phyloP scores from a whole-genome alignment of 2,329 filamentous ascomycete genomes.

The Neopestalotiopsis rosae region DNA sequence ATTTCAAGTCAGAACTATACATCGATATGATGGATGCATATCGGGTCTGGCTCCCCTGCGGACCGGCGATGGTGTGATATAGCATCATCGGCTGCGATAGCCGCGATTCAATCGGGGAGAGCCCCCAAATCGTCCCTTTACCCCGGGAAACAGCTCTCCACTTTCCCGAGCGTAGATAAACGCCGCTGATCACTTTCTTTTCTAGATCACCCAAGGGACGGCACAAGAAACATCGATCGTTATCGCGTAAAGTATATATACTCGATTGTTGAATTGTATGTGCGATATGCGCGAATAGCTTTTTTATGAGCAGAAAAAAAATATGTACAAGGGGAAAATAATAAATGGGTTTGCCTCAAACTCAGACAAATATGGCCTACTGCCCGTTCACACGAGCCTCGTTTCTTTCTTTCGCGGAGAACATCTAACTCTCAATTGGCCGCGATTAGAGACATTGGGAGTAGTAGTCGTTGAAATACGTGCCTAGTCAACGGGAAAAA shows the following conservation, averaged over 20 bases:
- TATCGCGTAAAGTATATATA: background rate
- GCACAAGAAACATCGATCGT: background rate
- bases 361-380: too few species aligned
- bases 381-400: too few species aligned
- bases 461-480: constrained; percentile 18
- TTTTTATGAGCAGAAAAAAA: background rate
- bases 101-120: constrained; percentile 43
- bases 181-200: background rate
- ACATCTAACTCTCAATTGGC: background rate
- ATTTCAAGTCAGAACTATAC: too few species aligned
- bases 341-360: too few species aligned
- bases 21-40: too few species aligned
- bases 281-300: constrained; percentile 28
- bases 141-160: background rate
- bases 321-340: constrained; percentile 8
- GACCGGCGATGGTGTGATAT: constrained; percentile 16
- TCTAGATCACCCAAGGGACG: too few species aligned
- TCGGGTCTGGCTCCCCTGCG: background rate
- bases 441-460: constrained; percentile 13
- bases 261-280: background rate
- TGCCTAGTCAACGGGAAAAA: background rate
- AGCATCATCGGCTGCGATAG: constrained; percentile 36
- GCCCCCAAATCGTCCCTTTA: background rate
- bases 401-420: background rate
- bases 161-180: background rate